Base-by-base conservation (phyloP, 2,329 filamentous ascomycete genomes). In the Diaporthe sp. region DNA sequence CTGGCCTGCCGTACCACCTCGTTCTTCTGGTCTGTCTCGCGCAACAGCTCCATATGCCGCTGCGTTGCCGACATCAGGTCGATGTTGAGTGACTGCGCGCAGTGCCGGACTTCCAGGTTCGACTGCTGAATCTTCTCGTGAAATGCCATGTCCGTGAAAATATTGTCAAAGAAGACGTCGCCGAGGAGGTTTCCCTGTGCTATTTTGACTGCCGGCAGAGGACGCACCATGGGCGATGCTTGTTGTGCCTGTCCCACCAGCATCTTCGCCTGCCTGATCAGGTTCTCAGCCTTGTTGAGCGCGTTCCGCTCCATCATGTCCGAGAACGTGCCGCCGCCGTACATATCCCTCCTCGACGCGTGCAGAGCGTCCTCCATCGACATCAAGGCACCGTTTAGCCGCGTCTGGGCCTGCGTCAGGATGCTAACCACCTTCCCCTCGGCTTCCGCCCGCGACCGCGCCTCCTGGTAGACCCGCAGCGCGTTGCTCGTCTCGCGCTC, bases 131-230 rank as follows among this genome's bases (percentile, higher is more conserved):
- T 88, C 80, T 89, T 85, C 17, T 88, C 84, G 76, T 88, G 88
- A 80, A 90, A 89, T 3, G 84, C 84, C 83, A 88, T 85, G 75
- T 90, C 88, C 12, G 84, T 85, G 78, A 89, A 88, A 75, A 90
- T 85, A 68, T 89, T 90, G 78, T 90, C 87, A 78, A 90, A 90
- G n/a, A 90, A 83, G 3, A 90, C 83, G 76, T 90, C 88, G 10
- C 83, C 83, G 80, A 90, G 84, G 19, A 89, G 83, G 72, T 81
- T 84, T 0, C 87, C 87, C 55, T 86, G 83, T 0, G 86, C 85
- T 62, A 90, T 86, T 28, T 81, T 80, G 28, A 89, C 83, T 0
- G 80, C 74, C 7, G 84, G 85, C 71, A 91, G 80, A 4, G 79
- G 78, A 3, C 80, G 79, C 2, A 89, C 82, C 1, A 81, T 76